Evolutionary conservation across 306 rosid species (phyloP), one percentile per base, ranked within the genome.

Genomic region (Pterocarpus macrocarpus): DNA sequence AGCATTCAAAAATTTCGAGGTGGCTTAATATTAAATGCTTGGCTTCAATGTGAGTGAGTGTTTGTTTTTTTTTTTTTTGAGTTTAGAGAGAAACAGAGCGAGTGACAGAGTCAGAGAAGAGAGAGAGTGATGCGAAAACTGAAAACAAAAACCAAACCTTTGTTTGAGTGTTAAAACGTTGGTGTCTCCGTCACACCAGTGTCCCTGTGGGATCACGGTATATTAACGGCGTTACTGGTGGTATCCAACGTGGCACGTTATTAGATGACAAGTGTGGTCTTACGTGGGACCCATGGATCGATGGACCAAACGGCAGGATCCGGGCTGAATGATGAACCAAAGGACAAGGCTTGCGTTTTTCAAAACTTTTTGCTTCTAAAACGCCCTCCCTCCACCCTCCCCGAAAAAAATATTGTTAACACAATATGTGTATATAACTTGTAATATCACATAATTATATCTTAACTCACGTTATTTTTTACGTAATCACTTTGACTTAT

Each of bases 1-100:
- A 75, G 86, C 88, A 79, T 87, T 92, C 88, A 85, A 91, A 87
- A 79, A 17, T 66, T 6, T 6, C 22, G 22, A 61, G 71, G 87
- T 50, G 79, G 84, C 84, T 82, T 84, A 1, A 30, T 45, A 87
- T 81, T 89, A 81, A 91, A 87, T 91, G 95, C 80, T 76, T 69
- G 64, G 52, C 17, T 73, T 72, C 69, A 84, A 62, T 73, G 83
- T 7, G 45, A 44, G 81, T 11, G 56, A 15, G 58, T n/a, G 45
- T 45, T 73, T 56, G 61, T 43, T 33, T 78, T 33, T 33, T 3
- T 53, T 50, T 45, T 56, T 28, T 56, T 8, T 57, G 36, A 65
- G 65, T 55, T 55, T 16, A 36, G 52, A 68, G 41, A 36, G 64
- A 68, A 43, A 41, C 45, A 78, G 79, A 58, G 73, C 15, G 59